Base-by-base conservation (phyloP, 1,284 basidiomycete genomes). In the Tylopilus orsonianus region DNA sequence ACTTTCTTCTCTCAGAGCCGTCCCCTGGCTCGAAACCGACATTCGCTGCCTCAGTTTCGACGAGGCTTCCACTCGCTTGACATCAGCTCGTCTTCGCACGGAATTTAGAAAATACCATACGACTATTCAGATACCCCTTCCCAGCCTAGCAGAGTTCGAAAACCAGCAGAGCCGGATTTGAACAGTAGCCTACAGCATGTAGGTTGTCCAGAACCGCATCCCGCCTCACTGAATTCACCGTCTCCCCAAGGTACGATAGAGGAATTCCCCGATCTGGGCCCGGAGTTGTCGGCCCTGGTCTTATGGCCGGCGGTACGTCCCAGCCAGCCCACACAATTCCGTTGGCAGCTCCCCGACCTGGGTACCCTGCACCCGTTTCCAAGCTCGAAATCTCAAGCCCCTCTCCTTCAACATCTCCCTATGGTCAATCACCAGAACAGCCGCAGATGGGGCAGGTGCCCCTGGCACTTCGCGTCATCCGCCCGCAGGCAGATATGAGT, bases 321-420 rank as follows among this genome's bases (percentile, higher is more conserved):
- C 50, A 41, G 32, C 49, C 53, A 22, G 32, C 52, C 54, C 52
- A 59, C 53, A 43, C 60, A 64, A 71, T 78, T 26, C 73, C 75
- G 5, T 79, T 87, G 53, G 85, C 81, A 9, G 80, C 84, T 5
- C 85, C 86, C 26, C 75, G 75, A 33, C 85, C 87, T 4, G 86
- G 87, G 8, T 88, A 89, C 59, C 79, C 82, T 24, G 79, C 83
- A 2, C 81, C 81, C 30, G 75, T 87, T 32, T 72, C 83, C 20
- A 81, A 78, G 2, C 75, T 87, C 35, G 80, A 78, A 56, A 70
- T 83, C n/a, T 35, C 78, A 6, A 75, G 71, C 41, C 77, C 77
- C 8, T 68, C 73, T 24, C 71, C 74, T 4, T 62, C 72, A 10
- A 69, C 73, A 4, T 60, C 65, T 27, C 68, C 74, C 8, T 62